Conservation (phyloP, 2,329 filamentous ascomycete genomes). For the Fusarium sp. region DNA sequence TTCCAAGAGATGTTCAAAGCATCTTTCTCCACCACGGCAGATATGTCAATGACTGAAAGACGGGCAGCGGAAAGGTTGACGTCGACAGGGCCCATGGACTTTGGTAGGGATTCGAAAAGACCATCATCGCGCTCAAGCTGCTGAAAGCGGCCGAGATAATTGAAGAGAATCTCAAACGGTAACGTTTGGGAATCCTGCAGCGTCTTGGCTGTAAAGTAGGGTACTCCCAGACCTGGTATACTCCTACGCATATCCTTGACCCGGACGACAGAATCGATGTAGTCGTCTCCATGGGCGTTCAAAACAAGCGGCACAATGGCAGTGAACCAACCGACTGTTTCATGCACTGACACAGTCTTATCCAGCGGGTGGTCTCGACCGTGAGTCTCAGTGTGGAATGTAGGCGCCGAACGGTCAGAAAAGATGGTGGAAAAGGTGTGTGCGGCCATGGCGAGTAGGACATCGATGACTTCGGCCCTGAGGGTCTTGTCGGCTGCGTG, state of each 20-base stretch:
- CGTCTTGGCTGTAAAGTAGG: neutral
- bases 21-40: neutral
- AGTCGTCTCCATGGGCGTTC: neutral
- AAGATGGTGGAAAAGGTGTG: neutral
- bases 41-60: neutral
- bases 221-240: neutral
- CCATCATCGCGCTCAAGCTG: neutral
- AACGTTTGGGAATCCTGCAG: neutral
- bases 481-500: neutral
- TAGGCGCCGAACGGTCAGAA: neutral
- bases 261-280: neutral
- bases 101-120: neutral
- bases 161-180: neutral
- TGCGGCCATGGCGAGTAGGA: neutral
- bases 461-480: neutral
- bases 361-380: neutral
- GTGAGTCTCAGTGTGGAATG: neutral
- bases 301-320: neutral
- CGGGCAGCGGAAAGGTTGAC: neutral
- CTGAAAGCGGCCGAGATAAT: neutral
- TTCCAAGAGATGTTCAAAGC: neutral
- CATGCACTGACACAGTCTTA: neutral
- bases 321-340: conserved; percentile 1
- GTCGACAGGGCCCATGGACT: neutral
- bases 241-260: neutral